Evolutionary conservation across 2,329 filamentous ascomycete genomes (phyloP).

Genomic region (Sclerotinia nivalis): DNA sequence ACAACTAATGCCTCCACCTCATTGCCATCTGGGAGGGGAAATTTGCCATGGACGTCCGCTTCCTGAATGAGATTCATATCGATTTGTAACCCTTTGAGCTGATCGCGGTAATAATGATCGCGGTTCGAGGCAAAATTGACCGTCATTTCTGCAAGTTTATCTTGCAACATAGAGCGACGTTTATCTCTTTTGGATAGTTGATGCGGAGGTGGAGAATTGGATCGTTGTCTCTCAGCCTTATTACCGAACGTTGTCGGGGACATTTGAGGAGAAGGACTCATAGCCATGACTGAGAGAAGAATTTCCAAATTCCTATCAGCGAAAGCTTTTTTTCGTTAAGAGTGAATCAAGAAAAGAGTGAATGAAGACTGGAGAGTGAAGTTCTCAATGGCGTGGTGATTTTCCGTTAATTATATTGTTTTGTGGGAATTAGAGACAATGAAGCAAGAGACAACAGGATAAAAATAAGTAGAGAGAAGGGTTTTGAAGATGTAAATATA

Average conservation of each 20-base stretch:
- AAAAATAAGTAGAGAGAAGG: conserved; percentile 10
- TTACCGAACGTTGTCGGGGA: conserved; percentile 37
- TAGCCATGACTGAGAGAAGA: conserved; percentile 29
- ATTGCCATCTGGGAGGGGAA: conserved; percentile 61
- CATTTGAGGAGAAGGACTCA: conserved; percentile 39
- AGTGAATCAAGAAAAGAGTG: neutral
- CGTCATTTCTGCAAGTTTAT: conserved; percentile 74
- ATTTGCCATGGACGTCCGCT: conserved; percentile 75
- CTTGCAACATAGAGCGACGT: conserved; percentile 77
- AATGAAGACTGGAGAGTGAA: neutral
- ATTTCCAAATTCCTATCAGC: neutral
- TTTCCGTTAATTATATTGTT: neutral
- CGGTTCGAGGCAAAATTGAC: conserved; percentile 78
- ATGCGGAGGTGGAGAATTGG: conserved; percentile 40
- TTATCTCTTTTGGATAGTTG: conserved; percentile 80
- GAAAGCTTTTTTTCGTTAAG: neutral
- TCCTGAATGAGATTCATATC: conserved; percentile 85
- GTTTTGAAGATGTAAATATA: conserved; percentile 3
- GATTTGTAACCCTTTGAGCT: conserved; percentile 87
- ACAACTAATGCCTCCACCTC: conserved; percentile 44
- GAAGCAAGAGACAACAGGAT: neutral
- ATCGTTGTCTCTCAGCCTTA: conserved; percentile 36
- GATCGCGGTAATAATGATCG: conserved; percentile 82
- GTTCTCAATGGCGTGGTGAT: neutral
- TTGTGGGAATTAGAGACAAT: conserved; percentile 4